Evolutionary conservation across 179 eudicot genomes (phyloP).

Genomic region (Carnegiea gigantea): DNA sequence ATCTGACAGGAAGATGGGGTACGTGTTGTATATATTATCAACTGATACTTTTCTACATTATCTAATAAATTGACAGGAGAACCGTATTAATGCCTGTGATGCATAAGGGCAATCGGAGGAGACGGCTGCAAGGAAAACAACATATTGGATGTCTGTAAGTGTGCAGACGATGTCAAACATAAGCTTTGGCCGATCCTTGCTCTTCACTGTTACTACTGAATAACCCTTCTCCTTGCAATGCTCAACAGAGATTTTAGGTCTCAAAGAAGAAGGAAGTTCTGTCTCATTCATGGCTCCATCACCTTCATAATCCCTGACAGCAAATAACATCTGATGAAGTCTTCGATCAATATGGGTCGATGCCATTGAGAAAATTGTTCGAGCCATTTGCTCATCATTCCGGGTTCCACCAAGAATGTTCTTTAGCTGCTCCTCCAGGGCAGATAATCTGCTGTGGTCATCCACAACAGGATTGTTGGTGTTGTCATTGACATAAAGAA

Average conservation of each 20-base stretch:
- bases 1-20: background rate
- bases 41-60: too few species aligned
- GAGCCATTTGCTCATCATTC: slow-evolving; percentile 45
- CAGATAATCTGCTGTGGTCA: slow-evolving; percentile 48
- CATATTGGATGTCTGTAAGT: slow-evolving; percentile 74
- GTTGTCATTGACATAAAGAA: slow-evolving; percentile 58
- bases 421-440: slow-evolving; percentile 63
- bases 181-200: slow-evolving; percentile 68
- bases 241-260: slow-evolving; percentile 50
- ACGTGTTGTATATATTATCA: too few species aligned
- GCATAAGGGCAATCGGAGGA: slow-evolving; percentile 57
- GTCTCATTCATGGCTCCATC: slow-evolving; percentile 26
- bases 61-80: background rate
- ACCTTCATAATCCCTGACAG: slow-evolving; percentile 62
- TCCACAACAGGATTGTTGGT: slow-evolving; percentile 44
- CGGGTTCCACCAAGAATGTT: slow-evolving; percentile 49
- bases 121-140: slow-evolving; percentile 73
- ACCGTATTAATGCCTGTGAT: slow-evolving; percentile 48
- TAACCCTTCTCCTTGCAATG: slow-evolving; percentile 66
- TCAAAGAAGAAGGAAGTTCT: slow-evolving; percentile 26
- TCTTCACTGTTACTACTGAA: slow-evolving; percentile 51
- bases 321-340: slow-evolving; percentile 65
- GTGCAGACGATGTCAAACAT: slow-evolving; percentile 82
- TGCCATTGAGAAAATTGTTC: slow-evolving; percentile 48
- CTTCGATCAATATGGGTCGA: slow-evolving; percentile 63